Base-by-base conservation (phyloP, 768 basidiomycete species). In the Obba rivulosa region DNA sequence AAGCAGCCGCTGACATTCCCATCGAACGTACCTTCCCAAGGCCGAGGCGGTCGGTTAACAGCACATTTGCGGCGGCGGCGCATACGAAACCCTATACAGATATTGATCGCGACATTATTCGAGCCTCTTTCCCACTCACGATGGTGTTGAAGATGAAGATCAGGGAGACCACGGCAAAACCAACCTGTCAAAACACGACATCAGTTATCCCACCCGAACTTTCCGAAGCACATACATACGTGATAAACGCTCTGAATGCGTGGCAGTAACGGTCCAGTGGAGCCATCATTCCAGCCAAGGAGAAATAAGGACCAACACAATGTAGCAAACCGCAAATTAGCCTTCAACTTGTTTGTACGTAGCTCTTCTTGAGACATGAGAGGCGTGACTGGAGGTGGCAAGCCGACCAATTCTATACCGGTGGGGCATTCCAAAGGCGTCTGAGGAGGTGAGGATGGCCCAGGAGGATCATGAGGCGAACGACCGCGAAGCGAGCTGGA, bases 251-350 rank as follows among this genome's bases (percentile, higher is more conserved):
- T 62, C 61, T 86, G 87, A 41, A 92, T 81, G 10, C 80, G 73
- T 1, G 86, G 88, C 4, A 92, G 64, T 17, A 92, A 64, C 1
- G 89, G 87, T 3, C 89, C 89, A 13, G 78, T 78, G 0, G 80
- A 74, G 14, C 81, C 82, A 62, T 88, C 88, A 55, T 84, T 87
- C 86, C 87, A 91, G 23, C 89, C 89, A 16, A 72, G 70, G 8
- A 85, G 64, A 51, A 83, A 81, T 40, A 84, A 44, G 10, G 71
- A 66, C 66, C 70, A 79, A 54, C 81, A 85, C 31, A 81, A 64
- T 1, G 80, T 62, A 16, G 65, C 55, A 49, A 83, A 77, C 51
- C 86, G 83, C 22, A 82, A 62, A 34, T 48, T 39, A 2, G 55
- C 58, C 14, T 48, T 41, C 8, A 38, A 7, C 20, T 38, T 38